A percentile compares a stretch with the other conserved stretches of the same genome.
phyloP scores from a whole-genome alignment of 805 yeast genomes.

The Barnettozyma botsteinii region DNA sequence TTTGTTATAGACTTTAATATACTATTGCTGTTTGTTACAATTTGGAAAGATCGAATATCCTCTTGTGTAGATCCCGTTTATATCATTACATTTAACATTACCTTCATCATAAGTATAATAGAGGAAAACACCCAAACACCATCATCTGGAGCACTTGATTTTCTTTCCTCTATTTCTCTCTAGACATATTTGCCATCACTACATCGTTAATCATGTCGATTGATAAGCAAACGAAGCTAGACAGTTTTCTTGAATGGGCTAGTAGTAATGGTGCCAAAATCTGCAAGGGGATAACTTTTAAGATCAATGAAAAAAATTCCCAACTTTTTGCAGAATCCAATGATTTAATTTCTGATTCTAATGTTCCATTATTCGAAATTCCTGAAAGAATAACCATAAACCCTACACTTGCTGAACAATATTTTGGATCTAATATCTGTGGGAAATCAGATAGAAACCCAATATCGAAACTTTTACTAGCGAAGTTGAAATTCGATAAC shows the following conservation, averaged over 20 bases:
- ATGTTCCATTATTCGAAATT: constrained; percentile 30
- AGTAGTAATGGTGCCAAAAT: constrained; percentile 33
- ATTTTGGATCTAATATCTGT: constrained; percentile 19
- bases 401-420: constrained; percentile 29
- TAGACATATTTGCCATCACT: too few species aligned
- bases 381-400: constrained; percentile 36
- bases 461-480: constrained; percentile 31
- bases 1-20: constrained; percentile 11
- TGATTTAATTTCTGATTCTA: constrained; percentile 24
- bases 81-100: too few species aligned
- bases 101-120: too few species aligned
- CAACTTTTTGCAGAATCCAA: constrained; percentile 26
- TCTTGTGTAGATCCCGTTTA: too few species aligned
- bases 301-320: constrained; percentile 12
- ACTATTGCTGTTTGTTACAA: too few species aligned
- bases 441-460: constrained; percentile 14
- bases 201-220: not conserved
- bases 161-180: too few species aligned
- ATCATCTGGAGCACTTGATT: too few species aligned
- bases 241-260: constrained; percentile 32
- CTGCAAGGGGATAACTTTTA: constrained; percentile 31
- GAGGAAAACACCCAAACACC: too few species aligned
- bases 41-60: too few species aligned
- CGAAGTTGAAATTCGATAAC: constrained; percentile 36
- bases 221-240: constrained; percentile 5